These are phyloP conservation scores for Xylariaceae sp. DNA, from an alignment of 2,329 filamentous ascomycete species.

Conservation along the genomic window DNA sequence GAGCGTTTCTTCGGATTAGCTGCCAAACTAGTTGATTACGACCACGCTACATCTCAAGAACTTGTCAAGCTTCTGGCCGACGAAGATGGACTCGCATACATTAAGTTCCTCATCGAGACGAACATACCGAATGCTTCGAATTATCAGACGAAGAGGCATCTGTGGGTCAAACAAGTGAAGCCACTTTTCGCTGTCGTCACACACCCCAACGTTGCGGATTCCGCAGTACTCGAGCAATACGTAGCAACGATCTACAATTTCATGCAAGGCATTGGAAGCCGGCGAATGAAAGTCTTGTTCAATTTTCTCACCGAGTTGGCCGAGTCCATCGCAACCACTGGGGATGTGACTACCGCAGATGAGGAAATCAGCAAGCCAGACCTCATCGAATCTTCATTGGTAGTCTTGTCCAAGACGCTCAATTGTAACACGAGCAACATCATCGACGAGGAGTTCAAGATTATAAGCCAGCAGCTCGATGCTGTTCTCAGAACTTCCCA, in stretches of 20 bases:
- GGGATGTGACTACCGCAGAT: background rate
- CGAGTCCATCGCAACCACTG: background rate
- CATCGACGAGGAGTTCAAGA: conserved; percentile 27
- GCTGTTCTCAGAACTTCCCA: conserved; percentile 4
- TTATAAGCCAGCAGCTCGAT: conserved; percentile 15
- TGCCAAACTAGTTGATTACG: conserved; percentile 31
- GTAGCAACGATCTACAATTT: conserved; percentile 35
- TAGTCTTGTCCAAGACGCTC: conserved; percentile 34
- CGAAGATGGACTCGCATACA: conserved; percentile 30
- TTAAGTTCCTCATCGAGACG: conserved; percentile 25
- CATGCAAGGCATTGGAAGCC: conserved; percentile 22
- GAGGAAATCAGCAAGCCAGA: conserved; percentile 16
- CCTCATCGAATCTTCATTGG: conserved; percentile 29
- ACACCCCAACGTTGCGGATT: conserved; percentile 35
- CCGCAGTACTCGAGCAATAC: conserved; percentile 38
- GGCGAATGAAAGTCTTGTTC: conserved; percentile 6
- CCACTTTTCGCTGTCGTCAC: conserved; percentile 37
- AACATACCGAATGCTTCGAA: conserved; percentile 15
- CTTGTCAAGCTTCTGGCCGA: conserved; percentile 28
- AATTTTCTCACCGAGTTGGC: conserved; percentile 3
- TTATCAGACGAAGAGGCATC: background rate
- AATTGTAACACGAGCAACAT: conserved; percentile 37
- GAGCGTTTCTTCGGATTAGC: conserved; percentile 32
- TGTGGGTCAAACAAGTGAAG: conserved; percentile 29
- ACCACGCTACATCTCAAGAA: conserved; percentile 30